These are phyloP conservation scores for Xylaria digitata DNA, from an alignment of 2,329 filamentous ascomycete species.

Conservation along the genomic window DNA sequence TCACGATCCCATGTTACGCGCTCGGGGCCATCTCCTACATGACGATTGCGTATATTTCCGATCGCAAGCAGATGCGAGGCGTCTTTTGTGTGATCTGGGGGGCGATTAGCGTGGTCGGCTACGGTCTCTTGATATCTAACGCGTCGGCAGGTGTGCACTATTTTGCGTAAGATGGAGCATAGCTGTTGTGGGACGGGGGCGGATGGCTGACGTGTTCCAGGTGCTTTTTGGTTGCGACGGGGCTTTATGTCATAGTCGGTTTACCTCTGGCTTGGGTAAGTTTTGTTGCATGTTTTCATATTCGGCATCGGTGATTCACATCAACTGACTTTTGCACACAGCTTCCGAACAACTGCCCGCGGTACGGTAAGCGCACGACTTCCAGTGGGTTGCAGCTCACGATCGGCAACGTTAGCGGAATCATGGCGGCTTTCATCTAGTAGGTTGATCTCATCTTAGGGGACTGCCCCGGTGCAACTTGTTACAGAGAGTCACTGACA, in stretches of 20 bases:
- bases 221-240: conserved; percentile 80
- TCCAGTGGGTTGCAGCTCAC: conserved; percentile 78
- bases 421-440: conserved; percentile 78
- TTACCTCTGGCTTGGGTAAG: conserved; percentile 66
- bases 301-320: neutral
- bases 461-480: too few species aligned
- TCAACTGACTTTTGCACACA: conserved; percentile 36
- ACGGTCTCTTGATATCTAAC: conserved; percentile 73
- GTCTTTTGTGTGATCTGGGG: conserved; percentile 73
- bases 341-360: conserved; percentile 74
- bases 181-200: too few species aligned
- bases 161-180: conserved; percentile 59
- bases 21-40: conserved; percentile 78
- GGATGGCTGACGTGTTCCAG: conserved; percentile 45
- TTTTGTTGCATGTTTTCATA: neutral
- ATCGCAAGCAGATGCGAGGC: conserved; percentile 73
- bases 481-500: conserved; percentile 24
- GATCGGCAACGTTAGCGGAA: conserved; percentile 75
- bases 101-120: conserved; percentile 72
- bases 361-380: conserved; percentile 81
- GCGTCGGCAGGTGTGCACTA: conserved; percentile 73
- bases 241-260: conserved; percentile 72
- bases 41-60: conserved; percentile 72
- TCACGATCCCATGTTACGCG: conserved; percentile 83
- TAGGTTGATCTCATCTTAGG: conserved; percentile 37